Percentiles rank a stretch among this genome's conserved stretches.
These are phyloP conservation scores for Agapanthus africanus DNA, from an alignment of 106 monocot genomes.

Conservation along the genomic window DNA sequence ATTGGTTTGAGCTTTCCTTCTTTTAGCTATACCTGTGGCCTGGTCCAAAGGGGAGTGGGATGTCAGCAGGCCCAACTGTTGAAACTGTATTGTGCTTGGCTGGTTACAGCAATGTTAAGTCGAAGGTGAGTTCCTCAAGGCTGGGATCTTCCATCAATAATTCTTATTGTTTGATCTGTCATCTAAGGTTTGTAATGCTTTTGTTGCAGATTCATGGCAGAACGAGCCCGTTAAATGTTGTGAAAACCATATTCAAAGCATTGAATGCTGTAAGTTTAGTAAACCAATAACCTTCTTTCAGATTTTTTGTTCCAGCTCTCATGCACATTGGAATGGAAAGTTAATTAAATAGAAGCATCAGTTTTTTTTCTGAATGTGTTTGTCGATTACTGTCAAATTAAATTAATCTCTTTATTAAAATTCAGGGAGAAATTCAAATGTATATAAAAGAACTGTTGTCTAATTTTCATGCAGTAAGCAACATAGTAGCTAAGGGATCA, in stretches of 20 bases:
- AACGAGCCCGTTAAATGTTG: conserved; percentile 60
- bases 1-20: conserved; percentile 2
- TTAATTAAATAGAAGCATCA: conserved; percentile 1
- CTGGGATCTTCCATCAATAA: neutral
- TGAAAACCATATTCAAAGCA: conserved; percentile 72
- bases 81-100: conserved; percentile 85
- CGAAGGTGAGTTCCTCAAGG: conserved; percentile 47
- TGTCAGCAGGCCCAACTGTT: conserved; percentile 53
- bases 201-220: conserved; percentile 71
- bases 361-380: neutral
- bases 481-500: too few relatives aligned
- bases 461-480: too few relatives aligned
- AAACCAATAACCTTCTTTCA: neutral
- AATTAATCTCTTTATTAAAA: too few relatives aligned
- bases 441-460: too few relatives aligned
- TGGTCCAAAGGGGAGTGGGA: conserved; percentile 57
- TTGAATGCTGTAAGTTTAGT: conserved; percentile 57
- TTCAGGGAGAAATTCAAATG: too few relatives aligned
- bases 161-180: neutral
- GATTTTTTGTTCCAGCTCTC: neutral
- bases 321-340: neutral
- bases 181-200: neutral
- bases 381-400: too few relatives aligned
- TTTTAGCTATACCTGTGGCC: conserved; percentile 71
- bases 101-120: conserved; percentile 88